Evolutionary conservation across 768 basidiomycete genomes (phyloP).

Genomic region (Chalciporus sphaerocephalus): DNA sequence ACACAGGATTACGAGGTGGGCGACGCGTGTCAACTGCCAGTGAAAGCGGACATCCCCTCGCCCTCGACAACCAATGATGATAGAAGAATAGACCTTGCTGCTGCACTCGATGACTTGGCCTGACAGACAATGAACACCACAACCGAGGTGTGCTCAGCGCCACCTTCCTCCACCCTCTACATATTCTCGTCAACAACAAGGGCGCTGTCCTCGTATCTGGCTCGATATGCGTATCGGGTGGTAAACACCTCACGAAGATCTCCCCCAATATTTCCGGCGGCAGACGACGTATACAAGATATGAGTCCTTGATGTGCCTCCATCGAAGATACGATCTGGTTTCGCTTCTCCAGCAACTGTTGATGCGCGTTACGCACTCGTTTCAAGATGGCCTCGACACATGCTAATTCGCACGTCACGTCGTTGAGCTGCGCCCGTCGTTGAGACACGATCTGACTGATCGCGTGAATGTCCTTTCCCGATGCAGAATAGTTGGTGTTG

Average conservation of each 20-base stretch:
- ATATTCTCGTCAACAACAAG: constrained; percentile 38
- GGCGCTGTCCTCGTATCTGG: constrained; percentile 29
- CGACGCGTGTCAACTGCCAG: constrained; percentile 16
- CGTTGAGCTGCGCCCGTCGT: constrained; percentile 13
- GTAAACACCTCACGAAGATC: constrained; percentile 42
- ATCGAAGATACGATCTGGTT: constrained; percentile 15
- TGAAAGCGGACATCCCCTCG: constrained; percentile 17
- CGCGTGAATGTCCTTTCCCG: constrained; percentile 7
- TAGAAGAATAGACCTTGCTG: constrained; percentile 13
- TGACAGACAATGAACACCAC: constrained; percentile 42
- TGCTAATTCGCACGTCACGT: constrained; percentile 12
- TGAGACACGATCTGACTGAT: constrained; percentile 15
- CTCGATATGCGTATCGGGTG: constrained; percentile 21
- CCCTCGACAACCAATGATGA: constrained; percentile 20
- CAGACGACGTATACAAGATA: constrained; percentile 32
- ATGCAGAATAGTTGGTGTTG: constrained; percentile 13
- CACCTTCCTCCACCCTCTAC: constrained; percentile 40
- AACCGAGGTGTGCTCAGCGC: constrained; percentile 39
- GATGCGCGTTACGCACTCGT: constrained; percentile 3
- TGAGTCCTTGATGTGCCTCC: constrained; percentile 18
- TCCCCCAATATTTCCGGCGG: constrained; percentile 45
- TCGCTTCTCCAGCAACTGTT: constrained; percentile 12
- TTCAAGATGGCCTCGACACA: constrained; percentile 13
- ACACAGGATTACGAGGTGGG: constrained; percentile 14
- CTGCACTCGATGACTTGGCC: constrained; percentile 2